phyloP scores from a whole-genome alignment of 768 basidiomycete species.

The Leccinum boreale region DNA sequence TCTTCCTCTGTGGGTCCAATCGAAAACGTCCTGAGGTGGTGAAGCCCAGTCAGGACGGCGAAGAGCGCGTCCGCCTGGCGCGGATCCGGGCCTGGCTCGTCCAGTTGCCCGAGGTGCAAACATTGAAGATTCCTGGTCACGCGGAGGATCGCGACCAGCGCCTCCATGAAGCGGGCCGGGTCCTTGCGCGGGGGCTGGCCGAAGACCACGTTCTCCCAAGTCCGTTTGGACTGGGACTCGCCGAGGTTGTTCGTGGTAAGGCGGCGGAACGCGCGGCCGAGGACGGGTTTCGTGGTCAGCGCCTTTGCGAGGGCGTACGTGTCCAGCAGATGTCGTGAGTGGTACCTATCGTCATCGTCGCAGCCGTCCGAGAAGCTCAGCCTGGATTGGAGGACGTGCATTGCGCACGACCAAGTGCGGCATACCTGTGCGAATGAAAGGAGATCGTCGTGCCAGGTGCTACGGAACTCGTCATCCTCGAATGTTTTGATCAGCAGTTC shows the following conservation, averaged over 20 bases:
- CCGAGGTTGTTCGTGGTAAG: constrained; percentile 19
- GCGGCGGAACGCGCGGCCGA: constrained; percentile 10
- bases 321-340: constrained; percentile 5
- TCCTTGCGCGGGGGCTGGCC: not conserved
- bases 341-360: not conserved
- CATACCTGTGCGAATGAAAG: constrained; percentile 27
- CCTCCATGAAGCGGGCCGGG: constrained; percentile 11
- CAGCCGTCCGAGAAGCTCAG: constrained; percentile 15
- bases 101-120: constrained; percentile 13
- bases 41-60: constrained; percentile 6
- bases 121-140: constrained; percentile 14
- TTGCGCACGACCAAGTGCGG: constrained; percentile 23
- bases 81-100: not conserved
- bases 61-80: constrained; percentile 12
- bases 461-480: constrained; percentile 11
- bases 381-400: constrained; percentile 15
- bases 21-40: constrained; percentile 10
- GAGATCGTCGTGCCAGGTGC: constrained; percentile 21
- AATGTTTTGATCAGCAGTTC: constrained; percentile 23
- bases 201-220: constrained; percentile 1
- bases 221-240: not conserved
- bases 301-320: constrained; percentile 18
- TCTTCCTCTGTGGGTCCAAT: constrained; percentile 3
- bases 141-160: constrained; percentile 17
- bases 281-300: constrained; percentile 10